These are phyloP conservation scores for Spergularia marina DNA, from an alignment of 148 eudicot genomes.

Conservation along the genomic window DNA sequence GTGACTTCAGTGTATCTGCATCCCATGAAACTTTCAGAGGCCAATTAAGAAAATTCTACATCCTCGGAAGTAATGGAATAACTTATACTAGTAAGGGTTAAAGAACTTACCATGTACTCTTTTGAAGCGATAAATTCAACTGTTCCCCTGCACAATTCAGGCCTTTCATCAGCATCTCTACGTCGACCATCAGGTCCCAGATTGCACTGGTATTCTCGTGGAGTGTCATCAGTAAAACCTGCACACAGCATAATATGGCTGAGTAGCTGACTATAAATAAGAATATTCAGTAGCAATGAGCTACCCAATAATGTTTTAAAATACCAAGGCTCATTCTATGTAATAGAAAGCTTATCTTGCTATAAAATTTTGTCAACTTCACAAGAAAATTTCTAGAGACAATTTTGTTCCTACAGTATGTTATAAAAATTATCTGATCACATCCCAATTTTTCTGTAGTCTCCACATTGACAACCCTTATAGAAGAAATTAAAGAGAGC, in stretches of 20 bases:
- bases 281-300: not conserved
- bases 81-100: not conserved
- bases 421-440: too few relatives aligned
- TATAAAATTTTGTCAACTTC: too few relatives aligned
- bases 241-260: conserved; percentile 26
- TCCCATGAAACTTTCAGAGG: too few relatives aligned
- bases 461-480: not conserved
- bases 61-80: too few relatives aligned
- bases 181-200: conserved; percentile 97
- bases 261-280: not conserved
- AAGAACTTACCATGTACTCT: conserved; percentile 75
- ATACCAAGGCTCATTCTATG: not conserved
- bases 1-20: too few relatives aligned
- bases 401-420: too few relatives aligned
- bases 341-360: not conserved
- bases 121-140: conserved; percentile 96
- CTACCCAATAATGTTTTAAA: too few relatives aligned
- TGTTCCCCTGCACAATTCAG: conserved; percentile 93
- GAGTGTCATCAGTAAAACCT: conserved; percentile 95
- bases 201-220: conserved; percentile 96
- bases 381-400: too few relatives aligned
- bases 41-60: too few relatives aligned
- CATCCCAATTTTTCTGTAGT: not conserved
- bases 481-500: not conserved
- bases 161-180: conserved; percentile 98